Evolutionary conservation across 2,329 filamentous ascomycete species (phyloP), one percentile per base, ranked within the genome.

Genomic region (Arachnomyces sp.): DNA sequence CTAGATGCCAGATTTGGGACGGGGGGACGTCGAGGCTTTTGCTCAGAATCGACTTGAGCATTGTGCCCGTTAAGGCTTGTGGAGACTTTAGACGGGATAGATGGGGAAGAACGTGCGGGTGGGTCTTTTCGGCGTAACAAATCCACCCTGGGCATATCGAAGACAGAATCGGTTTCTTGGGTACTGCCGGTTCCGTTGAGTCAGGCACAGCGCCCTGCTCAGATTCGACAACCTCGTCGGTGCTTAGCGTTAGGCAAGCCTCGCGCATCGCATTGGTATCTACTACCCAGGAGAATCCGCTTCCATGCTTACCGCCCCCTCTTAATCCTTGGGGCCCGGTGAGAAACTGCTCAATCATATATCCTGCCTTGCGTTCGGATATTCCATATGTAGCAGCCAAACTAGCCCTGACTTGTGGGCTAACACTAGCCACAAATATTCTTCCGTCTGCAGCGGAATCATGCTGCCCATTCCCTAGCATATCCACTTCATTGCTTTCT

Each of bases 51-150:
- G 87, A 90, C 64, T 98, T 98, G 40, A 98, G 61, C 31, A 96
- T 72, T 0, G 88, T 95, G 9, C 92, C 92, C 48, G 85, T 83
- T 38, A 98, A 66, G 17, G 92, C 90, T 63, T 98, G 92, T 11
- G 92, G 90, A 4, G 89, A 95, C 61, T 96, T 98, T 47, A 96
- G 73, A 36, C 79, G 79, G 43, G 89, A 95, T 39, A 98, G 72
- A 61, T 98, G 88, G 18, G 88, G 87, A 36, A 98, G 73, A 40
- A 96, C 80, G 56, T 95, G 82, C 2, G 92, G 88, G 56, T 98
- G 92, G 40, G 90, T 96, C 67, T 98, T 96, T 62, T 98, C 92
- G 17, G 90, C 90, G 57, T 98, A 98, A 66, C 92, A 98, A 41
- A 98, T 90, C 89, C 93, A 98, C 6, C 92, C 92, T 1, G 92